Evolutionary conservation across 2,329 filamentous ascomycete species (phyloP), one percentile per base, ranked within the genome.

Genomic region (Aspergillus unguis): DNA sequence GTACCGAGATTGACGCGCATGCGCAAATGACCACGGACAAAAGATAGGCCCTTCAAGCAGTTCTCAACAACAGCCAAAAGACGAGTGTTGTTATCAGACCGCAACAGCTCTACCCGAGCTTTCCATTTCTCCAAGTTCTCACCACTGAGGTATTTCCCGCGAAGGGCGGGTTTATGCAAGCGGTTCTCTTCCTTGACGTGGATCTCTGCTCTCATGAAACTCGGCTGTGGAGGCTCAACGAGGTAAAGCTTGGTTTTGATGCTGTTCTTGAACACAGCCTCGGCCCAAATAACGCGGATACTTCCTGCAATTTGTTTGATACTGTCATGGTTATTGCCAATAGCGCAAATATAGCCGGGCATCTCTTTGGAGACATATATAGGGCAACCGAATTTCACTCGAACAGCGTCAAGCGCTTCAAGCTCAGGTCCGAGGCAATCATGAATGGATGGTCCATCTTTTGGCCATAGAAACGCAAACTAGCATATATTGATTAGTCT

Each of bases 401-500:
- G 71, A 9, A 80, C 69, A 5, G 62, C 57, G 56, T 80, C 77
- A 3, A 80, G 65, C 4, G 66, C 67, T 58, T 79, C 75, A 6
- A 72, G 66, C 33, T 70, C 68, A 7, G 56, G 49, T 1, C 76
- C 77, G 9, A 80, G 64, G 8, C 71, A 62, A 8, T 74, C 66
- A 9, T 70, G 62, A 2, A 76, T 61, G 0, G 69, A 62, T 33
- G 73, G 71, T 5, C 78, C 75, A 31, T 73, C 64, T 1, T 61
- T 55, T 3, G 77, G 77, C 78, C 77, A 80, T 23, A 74, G 59
- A 47, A 78, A 78, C 1, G 69, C 58, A 10, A 75, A 64, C 62
- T 71, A 53, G 17, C 23, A 23, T 17, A 23, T 40, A 28, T 10
- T 31, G 36, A 29, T 53, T 37, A 56, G 46, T 29, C 23, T 17